Conservation (phyloP, 768 basidiomycete species). For the Naematelia aurantialba region DNA sequence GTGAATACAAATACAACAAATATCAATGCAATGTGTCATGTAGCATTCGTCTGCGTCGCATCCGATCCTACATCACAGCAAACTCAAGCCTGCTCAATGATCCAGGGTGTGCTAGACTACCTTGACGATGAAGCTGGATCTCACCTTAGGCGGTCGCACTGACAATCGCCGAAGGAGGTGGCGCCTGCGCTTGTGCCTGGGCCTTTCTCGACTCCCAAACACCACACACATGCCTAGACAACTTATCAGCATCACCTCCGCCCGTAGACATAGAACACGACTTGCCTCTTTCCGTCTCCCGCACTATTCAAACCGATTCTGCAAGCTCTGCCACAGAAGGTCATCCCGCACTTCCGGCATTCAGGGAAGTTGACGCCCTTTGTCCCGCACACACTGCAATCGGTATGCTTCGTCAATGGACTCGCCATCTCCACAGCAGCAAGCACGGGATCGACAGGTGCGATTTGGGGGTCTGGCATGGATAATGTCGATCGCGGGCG, state of each 20-base stretch:
- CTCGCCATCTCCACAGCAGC: slow-evolving; percentile 37
- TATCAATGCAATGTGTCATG: too few species aligned
- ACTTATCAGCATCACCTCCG: background rate
- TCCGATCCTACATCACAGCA: too few species aligned
- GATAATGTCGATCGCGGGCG: background rate
- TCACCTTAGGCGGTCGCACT: background rate
- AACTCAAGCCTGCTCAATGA: too few species aligned
- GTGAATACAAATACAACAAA: too few species aligned
- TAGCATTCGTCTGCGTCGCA: too few species aligned
- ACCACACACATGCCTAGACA: slow-evolving; percentile 32
- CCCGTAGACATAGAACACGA: background rate
- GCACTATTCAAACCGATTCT: slow-evolving; percentile 31
- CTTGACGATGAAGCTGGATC: too few species aligned
- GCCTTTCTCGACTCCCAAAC: slow-evolving; percentile 29
- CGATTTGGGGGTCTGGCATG: background rate
- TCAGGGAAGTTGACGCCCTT: slow-evolving; percentile 43
- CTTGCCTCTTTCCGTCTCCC: slow-evolving; percentile 43
- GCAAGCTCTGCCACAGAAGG: slow-evolving; percentile 41
- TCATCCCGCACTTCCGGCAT: slow-evolving; percentile 42
- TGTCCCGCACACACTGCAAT: slow-evolving; percentile 33
- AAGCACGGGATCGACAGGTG: slow-evolving; percentile 30
- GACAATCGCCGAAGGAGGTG: background rate
- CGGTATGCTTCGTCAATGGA: slow-evolving; percentile 37
- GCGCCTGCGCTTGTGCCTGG: background rate
- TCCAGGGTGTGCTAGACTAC: too few species aligned